phyloP scores from a whole-genome alignment of 2,329 filamentous ascomycete species.

The Verticillium isaacii region DNA sequence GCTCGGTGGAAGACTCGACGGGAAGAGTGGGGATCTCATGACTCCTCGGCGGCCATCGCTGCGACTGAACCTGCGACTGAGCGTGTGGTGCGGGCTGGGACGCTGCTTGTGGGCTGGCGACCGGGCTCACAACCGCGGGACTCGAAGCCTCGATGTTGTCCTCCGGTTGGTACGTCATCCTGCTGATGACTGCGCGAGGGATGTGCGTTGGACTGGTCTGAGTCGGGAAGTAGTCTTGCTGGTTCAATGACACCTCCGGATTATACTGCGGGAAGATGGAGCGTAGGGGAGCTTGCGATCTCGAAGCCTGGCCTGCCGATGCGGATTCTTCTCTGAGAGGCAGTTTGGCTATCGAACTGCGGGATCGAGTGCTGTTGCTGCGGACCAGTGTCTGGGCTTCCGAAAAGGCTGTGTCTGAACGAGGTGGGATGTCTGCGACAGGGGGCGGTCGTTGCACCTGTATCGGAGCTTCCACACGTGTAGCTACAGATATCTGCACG shows the following conservation, averaged over 20 bases:
- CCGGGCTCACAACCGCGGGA: conserved; percentile 8
- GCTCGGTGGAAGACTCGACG: conserved; percentile 50
- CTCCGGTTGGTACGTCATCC: conserved; percentile 53
- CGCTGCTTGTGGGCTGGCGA: background rate
- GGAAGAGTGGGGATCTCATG: conserved; percentile 41
- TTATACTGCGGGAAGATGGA: conserved; percentile 78
- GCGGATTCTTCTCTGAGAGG: conserved; percentile 33
- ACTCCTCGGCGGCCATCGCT: conserved; percentile 17
- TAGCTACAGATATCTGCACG: conserved; percentile 4
- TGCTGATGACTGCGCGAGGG: conserved; percentile 59
- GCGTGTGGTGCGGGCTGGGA: conserved; percentile 10
- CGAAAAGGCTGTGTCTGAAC: conserved; percentile 47
- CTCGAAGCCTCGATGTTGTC: conserved; percentile 18
- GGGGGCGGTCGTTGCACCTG: conserved; percentile 34
- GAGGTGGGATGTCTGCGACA: conserved; percentile 35
- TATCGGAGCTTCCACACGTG: background rate
- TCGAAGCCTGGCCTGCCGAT: conserved; percentile 20
- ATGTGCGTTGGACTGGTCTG: conserved; percentile 60
- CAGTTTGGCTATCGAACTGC: conserved; percentile 53
- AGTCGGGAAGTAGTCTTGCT: conserved; percentile 67
- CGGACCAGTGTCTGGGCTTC: conserved; percentile 45
- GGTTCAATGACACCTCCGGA: conserved; percentile 57
- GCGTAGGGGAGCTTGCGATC: conserved; percentile 40
- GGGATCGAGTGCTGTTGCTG: conserved; percentile 43
- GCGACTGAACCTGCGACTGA: conserved; percentile 17